Conservation (phyloP, 1,139 yeast genomes). For the Candida sanyaensis region DNA sequence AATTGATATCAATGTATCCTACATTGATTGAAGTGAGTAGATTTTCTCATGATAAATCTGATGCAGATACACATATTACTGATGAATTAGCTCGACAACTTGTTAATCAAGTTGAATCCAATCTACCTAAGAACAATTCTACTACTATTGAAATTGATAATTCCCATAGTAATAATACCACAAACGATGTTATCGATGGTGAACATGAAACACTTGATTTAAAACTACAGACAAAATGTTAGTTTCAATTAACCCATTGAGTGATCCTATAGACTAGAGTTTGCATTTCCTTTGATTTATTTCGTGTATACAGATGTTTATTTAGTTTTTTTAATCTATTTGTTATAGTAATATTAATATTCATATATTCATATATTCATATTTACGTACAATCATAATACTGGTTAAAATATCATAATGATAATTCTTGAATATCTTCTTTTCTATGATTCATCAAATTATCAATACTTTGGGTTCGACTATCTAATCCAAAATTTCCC, state of each 20-base stretch:
- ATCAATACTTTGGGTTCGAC: slow-evolving; percentile 24
- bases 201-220: neutral
- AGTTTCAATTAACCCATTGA: neutral
- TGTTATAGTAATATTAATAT: too few species aligned
- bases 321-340: neutral
- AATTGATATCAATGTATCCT: slow-evolving; percentile 46
- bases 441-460: slow-evolving; percentile 29
- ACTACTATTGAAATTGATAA: too few species aligned
- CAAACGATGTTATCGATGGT: neutral
- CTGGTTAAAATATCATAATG: neutral
- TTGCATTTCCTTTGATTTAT: neutral
- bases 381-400: neutral
- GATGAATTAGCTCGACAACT: neutral
- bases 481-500: slow-evolving; percentile 22
- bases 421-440: slow-evolving; percentile 37
- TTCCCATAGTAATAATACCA: neutral
- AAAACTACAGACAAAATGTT: neutral
- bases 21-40: slow-evolving; percentile 50
- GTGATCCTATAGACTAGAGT: neutral
- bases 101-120: neutral
- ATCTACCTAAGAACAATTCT: neutral
- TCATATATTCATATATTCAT: neutral
- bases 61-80: neutral
- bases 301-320: neutral
- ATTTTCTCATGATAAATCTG: neutral